Conservation (phyloP, 768 basidiomycete genomes). For the Kondoa subrosea region DNA sequence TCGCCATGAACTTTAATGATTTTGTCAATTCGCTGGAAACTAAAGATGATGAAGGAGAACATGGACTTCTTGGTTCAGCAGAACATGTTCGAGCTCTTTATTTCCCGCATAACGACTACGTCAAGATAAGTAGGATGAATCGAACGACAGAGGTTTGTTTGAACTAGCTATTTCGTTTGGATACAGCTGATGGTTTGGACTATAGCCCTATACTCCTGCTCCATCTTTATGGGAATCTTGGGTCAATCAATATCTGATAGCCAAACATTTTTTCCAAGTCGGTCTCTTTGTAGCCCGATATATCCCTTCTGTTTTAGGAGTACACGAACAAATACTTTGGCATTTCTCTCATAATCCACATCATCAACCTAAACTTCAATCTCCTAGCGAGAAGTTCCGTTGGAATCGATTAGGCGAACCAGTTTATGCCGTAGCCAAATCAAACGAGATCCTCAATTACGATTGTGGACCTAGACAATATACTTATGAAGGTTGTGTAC, state of each 20-base stretch:
- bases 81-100: slow-evolving; percentile 92
- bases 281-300: slow-evolving; percentile 61
- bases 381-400: background rate
- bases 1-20: slow-evolving; percentile 24
- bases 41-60: slow-evolving; percentile 12
- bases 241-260: slow-evolving; percentile 34
- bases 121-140: slow-evolving; percentile 57
- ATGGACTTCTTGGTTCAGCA: slow-evolving; percentile 38
- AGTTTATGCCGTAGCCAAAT: background rate
- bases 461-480: slow-evolving; percentile 54
- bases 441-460: slow-evolving; percentile 61
- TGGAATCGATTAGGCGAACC: slow-evolving; percentile 6
- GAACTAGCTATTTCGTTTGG: no score
- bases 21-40: slow-evolving; percentile 18
- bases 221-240: slow-evolving; percentile 2
- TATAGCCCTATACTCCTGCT: slow-evolving; percentile 9
- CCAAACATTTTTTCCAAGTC: slow-evolving; percentile 65
- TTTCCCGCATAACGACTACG: slow-evolving; percentile 61
- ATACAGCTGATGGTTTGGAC: background rate
- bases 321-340: slow-evolving; percentile 43
- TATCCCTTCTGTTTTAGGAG: slow-evolving; percentile 33
- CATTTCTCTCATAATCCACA: slow-evolving; percentile 23
- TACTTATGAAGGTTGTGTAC: slow-evolving; percentile 89
- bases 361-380: slow-evolving; percentile 3
- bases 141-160: slow-evolving; percentile 38